These are phyloP conservation scores for Suillus spraguei DNA, from an alignment of 768 basidiomycete species.

Conservation along the genomic window DNA sequence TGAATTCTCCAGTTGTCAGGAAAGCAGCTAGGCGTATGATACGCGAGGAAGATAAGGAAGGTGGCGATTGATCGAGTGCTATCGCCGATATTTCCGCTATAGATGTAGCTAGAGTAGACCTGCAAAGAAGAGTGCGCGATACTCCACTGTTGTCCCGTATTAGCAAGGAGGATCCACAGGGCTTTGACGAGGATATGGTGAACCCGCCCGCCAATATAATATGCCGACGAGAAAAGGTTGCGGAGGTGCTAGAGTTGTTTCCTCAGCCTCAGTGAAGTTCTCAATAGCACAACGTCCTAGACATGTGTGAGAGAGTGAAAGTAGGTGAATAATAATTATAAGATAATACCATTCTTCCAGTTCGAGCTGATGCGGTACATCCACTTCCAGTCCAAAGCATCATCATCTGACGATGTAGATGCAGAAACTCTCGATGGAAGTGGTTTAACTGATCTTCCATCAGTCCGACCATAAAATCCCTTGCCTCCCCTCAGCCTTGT, in stretches of 20 bases:
- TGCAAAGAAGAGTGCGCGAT: slow-evolving; percentile 46
- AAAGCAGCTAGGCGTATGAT: slow-evolving; percentile 55
- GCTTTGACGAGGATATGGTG: slow-evolving; percentile 49
- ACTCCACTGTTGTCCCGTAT: slow-evolving; percentile 24
- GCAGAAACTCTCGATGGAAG: slow-evolving; percentile 53
- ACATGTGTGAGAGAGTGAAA: slow-evolving; percentile 24
- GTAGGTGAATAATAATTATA: slow-evolving; percentile 14
- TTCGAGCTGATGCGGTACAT: slow-evolving; percentile 86
- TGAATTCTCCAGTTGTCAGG: slow-evolving; percentile 70
- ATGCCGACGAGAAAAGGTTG: slow-evolving; percentile 32
- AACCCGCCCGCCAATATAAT: slow-evolving; percentile 63
- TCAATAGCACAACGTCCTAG: slow-evolving; percentile 66
- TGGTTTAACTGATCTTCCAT: slow-evolving; percentile 59
- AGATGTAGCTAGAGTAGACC: slow-evolving; percentile 35
- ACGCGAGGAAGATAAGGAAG: slow-evolving; percentile 36
- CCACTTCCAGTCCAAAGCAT: slow-evolving; percentile 71
- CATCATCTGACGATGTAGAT: slow-evolving; percentile 27
- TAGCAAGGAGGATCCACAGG: slow-evolving; percentile 14
- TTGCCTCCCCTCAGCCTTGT: slow-evolving; percentile 66
- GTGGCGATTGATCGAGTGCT: slow-evolving; percentile 75
- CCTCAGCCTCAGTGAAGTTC: slow-evolving; percentile 27
- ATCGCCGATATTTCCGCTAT: slow-evolving; percentile 59
- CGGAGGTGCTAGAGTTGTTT: slow-evolving; percentile 9
- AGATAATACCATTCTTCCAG: slow-evolving; percentile 72
- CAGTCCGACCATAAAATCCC: slow-evolving; percentile 57